phyloP scores from a whole-genome alignment of 176 grass and related monocot species.

The Rhynchospora pubera region DNA sequence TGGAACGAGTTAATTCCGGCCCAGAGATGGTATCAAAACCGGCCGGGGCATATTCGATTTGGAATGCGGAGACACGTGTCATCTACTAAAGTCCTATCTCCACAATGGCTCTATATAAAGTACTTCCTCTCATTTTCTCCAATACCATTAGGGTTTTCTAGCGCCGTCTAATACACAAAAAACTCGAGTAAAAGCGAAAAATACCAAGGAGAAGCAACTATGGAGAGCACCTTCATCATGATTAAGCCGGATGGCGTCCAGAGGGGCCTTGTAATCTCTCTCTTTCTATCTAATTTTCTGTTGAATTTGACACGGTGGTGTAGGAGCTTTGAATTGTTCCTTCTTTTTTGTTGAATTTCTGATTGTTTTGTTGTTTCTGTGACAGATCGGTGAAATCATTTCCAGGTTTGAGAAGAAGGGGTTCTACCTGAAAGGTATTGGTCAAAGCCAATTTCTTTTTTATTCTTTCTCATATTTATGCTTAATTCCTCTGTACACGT shows the following conservation, averaged over 20 bases:
- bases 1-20: neutral
- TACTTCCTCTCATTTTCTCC: neutral
- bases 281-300: neutral
- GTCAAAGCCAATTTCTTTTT: neutral
- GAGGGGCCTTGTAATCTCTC: conserved; percentile 18
- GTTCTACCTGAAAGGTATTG: conserved; percentile 84
- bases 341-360: neutral
- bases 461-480: neutral
- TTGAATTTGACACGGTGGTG: neutral
- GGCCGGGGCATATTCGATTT: neutral
- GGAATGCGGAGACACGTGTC: neutral
- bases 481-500: neutral
- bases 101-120: neutral
- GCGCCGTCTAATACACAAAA: conserved; percentile 13
- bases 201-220: neutral
- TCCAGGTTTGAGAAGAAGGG: conserved; percentile 96
- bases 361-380: conserved; percentile 1
- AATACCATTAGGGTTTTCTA: conserved; percentile 9
- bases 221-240: conserved; percentile 32
- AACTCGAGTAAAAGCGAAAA: neutral
- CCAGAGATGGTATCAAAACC: neutral
- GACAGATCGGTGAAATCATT: conserved; percentile 85
- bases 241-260: conserved; percentile 31
- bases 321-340: neutral
- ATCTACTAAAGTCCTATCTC: neutral